These are phyloP conservation scores for Scytalidium lignicola DNA, from an alignment of 2,329 filamentous ascomycete species.

Conservation along the genomic window DNA sequence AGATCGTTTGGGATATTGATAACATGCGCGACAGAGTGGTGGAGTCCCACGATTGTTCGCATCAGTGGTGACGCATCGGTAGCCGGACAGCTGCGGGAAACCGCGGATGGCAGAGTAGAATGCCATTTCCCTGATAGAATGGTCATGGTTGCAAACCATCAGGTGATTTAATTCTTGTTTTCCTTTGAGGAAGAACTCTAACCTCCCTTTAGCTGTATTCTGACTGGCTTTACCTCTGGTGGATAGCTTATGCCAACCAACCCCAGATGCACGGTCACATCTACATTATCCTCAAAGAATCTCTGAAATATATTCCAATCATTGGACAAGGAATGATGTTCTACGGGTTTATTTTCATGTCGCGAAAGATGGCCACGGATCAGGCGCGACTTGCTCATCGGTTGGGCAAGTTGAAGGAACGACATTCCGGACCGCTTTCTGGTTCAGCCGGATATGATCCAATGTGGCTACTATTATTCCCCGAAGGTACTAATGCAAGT, in stretches of 20 bases:
- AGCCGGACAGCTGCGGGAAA: conserved; percentile 65
- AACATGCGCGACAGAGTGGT: conserved; percentile 78
- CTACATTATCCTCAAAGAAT: conserved; percentile 88
- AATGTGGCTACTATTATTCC: conserved; percentile 88
- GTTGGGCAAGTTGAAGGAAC: conserved; percentile 61
- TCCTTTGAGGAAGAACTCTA: conserved; percentile 9
- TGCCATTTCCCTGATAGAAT: conserved; percentile 78
- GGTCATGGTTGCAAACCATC: conserved; percentile 83
- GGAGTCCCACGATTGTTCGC: conserved; percentile 76
- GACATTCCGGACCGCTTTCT: conserved; percentile 44
- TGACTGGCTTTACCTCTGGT: conserved; percentile 91
- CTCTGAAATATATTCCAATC: conserved; percentile 73
- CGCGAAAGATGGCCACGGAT: conserved; percentile 82
- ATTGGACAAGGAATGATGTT: conserved; percentile 79
- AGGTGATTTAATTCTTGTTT: conserved; percentile 38
- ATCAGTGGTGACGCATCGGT: conserved; percentile 82
- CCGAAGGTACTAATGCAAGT: conserved; percentile 80
- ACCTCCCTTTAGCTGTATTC: conserved; percentile 61
- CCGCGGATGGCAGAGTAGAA: conserved; percentile 66
- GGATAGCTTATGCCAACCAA: conserved; percentile 76
- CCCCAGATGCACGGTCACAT: conserved; percentile 78
- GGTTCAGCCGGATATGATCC: conserved; percentile 59
- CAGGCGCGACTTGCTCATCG: conserved; percentile 70
- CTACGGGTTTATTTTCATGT: conserved; percentile 87
- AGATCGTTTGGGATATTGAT: conserved; percentile 74